These are phyloP conservation scores for Suzukiozyma palmioleophila DNA, from an alignment of 1,139 yeast genomes.

Conservation along the genomic window DNA sequence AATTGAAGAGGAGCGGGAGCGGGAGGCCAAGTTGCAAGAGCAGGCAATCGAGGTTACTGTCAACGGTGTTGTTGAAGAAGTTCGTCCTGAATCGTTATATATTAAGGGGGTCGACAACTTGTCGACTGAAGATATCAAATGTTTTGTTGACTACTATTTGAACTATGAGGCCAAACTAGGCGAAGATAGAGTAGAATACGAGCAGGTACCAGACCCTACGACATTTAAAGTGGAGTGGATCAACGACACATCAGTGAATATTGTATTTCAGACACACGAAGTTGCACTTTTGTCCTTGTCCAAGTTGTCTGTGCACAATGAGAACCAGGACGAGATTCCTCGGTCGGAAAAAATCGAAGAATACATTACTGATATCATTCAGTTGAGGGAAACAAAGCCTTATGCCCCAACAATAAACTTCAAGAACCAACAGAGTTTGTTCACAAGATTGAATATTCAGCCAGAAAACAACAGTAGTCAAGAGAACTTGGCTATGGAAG, in stretches of 20 bases:
- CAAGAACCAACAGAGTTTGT: conserved; percentile 29
- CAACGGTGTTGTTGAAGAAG: conserved; percentile 25
- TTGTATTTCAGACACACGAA: conserved; percentile 47
- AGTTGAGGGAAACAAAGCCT: conserved; percentile 35
- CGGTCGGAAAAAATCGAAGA: conserved; percentile 11
- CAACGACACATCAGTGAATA: conserved; percentile 55
- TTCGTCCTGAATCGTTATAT: conserved; percentile 49
- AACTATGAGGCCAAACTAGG: conserved; percentile 25
- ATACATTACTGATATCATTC: conserved; percentile 22
- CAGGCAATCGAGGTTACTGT: conserved; percentile 34
- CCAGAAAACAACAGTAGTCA: conserved; percentile 3
- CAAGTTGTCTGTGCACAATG: conserved; percentile 19
- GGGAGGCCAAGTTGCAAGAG: conserved; percentile 25
- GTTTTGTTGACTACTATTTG: conserved; percentile 48
- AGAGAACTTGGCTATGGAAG: conserved; percentile 29
- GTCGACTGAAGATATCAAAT: conserved; percentile 60
- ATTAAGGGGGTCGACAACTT: conserved; percentile 65
- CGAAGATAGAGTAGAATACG: conserved; percentile 15
- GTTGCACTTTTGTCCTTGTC: conserved; percentile 39
- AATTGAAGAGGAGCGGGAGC: conserved; percentile 34
- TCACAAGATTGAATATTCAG: conserved; percentile 26
- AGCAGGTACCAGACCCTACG: conserved; percentile 23
- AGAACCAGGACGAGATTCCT: conserved; percentile 4
- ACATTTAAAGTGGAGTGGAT: conserved; percentile 63
- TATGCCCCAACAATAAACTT: conserved; percentile 35